Conservation (phyloP, 768 basidiomycete species). For the Steccherinum ochraceum region DNA sequence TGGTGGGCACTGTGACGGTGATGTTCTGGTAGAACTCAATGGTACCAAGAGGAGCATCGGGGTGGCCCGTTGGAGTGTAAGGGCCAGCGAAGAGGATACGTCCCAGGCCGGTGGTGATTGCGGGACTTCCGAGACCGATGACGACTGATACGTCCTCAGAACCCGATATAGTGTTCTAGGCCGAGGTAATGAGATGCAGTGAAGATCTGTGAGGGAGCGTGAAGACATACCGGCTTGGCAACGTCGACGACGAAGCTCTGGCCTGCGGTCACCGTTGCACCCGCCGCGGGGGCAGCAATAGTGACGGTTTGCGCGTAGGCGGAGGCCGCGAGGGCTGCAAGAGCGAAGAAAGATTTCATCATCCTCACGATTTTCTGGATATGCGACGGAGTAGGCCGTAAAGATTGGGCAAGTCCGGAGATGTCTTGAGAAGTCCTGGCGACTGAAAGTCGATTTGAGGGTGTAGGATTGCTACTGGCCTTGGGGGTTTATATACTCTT, state of each 20-base stretch:
- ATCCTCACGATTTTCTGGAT: no score
- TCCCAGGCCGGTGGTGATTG: slow-evolving; percentile 12
- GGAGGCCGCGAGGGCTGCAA: slow-evolving; percentile 16
- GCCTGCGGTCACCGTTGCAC: slow-evolving; percentile 19
- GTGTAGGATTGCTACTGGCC: no score
- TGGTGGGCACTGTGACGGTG: slow-evolving; percentile 17
- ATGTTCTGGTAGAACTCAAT: slow-evolving; percentile 24
- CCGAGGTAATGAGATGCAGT: not conserved
- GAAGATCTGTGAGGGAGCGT: not conserved
- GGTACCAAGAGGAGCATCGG: not conserved
- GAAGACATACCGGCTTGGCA: slow-evolving; percentile 24
- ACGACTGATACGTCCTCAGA: slow-evolving; percentile 29
- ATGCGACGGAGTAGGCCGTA: no score
- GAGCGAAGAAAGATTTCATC: slow-evolving; percentile 15
- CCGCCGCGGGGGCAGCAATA: slow-evolving; percentile 23
- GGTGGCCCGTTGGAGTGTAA: slow-evolving; percentile 20
- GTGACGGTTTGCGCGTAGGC: slow-evolving; percentile 25
- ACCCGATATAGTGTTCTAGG: slow-evolving; percentile 25
- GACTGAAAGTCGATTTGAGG: no score
- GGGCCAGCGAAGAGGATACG: slow-evolving; percentile 24
- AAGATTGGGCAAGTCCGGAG: no score
- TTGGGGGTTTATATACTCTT: no score
- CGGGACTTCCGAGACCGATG: slow-evolving; percentile 28
- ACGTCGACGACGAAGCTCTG: slow-evolving; percentile 28
- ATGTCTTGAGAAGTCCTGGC: no score